phyloP scores from a whole-genome alignment of 2,329 filamentous ascomycete genomes.

The Periconia sp. region DNA sequence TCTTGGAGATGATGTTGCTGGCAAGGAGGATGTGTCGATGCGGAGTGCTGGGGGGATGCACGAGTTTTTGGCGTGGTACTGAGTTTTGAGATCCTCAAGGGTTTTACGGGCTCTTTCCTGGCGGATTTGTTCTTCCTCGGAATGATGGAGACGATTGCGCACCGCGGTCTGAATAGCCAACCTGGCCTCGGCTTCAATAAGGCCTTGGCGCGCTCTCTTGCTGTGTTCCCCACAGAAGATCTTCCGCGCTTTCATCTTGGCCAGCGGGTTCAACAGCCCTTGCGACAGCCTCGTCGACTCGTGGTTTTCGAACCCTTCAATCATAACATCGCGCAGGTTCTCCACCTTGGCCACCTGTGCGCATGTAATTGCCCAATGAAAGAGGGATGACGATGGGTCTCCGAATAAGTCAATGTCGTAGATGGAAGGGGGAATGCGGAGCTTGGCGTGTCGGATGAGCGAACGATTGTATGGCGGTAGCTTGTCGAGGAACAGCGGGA shows the following conservation, averaged over 20 bases:
- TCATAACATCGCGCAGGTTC: slow-evolving; percentile 14
- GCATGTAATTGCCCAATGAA: slow-evolving; percentile 29
- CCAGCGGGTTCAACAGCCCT: slow-evolving; percentile 17
- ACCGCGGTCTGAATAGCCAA: background rate
- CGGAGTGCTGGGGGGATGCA: background rate
- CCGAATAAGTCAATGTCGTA: slow-evolving; percentile 1
- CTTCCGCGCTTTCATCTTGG: slow-evolving; percentile 24
- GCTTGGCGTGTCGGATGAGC: slow-evolving; percentile 18
- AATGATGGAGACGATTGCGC: background rate
- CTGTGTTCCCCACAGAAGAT: slow-evolving; percentile 7
- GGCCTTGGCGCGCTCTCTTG: slow-evolving; percentile 7
- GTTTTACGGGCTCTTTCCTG: background rate
- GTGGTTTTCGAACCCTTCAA: slow-evolving; percentile 11
- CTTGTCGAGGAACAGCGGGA: slow-evolving; percentile 19
- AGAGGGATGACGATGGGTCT: slow-evolving; percentile 8
- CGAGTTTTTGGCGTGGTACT: background rate
- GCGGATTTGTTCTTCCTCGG: background rate
- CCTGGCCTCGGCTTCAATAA: slow-evolving; percentile 5
- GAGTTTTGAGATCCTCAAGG: background rate
- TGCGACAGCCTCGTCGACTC: background rate
- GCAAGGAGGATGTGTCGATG: background rate
- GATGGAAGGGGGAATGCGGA: slow-evolving; percentile 6
- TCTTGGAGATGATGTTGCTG: background rate
- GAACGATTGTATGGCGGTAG: slow-evolving; percentile 17
- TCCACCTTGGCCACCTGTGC: slow-evolving; percentile 24